Conservation (phyloP, 495 filamentous ascomycete genomes). For the Jackrogersella multiformis region DNA sequence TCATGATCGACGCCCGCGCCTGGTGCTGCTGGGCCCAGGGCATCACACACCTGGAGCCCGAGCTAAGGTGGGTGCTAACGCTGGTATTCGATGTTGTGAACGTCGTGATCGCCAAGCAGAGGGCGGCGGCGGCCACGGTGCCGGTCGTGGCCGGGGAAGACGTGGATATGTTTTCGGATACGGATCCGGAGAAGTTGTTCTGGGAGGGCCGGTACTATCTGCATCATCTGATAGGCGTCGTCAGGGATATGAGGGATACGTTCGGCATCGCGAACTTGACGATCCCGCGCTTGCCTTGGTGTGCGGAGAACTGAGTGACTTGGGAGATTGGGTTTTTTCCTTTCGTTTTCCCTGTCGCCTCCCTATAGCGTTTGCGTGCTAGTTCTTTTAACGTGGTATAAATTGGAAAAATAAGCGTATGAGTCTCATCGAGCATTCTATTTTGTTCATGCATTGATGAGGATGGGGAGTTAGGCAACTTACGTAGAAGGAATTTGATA, state of each 20-base stretch:
- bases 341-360: background rate
- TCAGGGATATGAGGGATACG: conserved; percentile 19
- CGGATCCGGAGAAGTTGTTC: conserved; percentile 2
- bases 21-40: conserved; percentile 40
- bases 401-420: conserved; percentile 11
- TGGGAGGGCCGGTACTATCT: conserved; percentile 36
- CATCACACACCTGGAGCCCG: conserved; percentile 27
- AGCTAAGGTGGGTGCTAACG: conserved; percentile 38
- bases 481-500: background rate
- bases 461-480: background rate
- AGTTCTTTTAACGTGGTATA: background rate
- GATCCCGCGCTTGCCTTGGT: conserved; percentile 12
- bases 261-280: conserved; percentile 25
- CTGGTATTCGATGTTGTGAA: conserved; percentile 30
- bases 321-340: background rate
- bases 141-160: background rate
- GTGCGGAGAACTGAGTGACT: background rate
- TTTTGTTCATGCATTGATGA: background rate
- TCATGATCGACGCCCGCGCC: conserved; percentile 23
- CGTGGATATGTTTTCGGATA: background rate
- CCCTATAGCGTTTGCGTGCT: background rate
- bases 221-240: conserved; percentile 21
- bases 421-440: background rate
- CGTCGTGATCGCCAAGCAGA: conserved; percentile 28
- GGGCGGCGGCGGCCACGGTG: background rate